These are phyloP conservation scores for Salvia splendens DNA, from an alignment of 257 asterid genomes.

Conservation along the genomic window DNA sequence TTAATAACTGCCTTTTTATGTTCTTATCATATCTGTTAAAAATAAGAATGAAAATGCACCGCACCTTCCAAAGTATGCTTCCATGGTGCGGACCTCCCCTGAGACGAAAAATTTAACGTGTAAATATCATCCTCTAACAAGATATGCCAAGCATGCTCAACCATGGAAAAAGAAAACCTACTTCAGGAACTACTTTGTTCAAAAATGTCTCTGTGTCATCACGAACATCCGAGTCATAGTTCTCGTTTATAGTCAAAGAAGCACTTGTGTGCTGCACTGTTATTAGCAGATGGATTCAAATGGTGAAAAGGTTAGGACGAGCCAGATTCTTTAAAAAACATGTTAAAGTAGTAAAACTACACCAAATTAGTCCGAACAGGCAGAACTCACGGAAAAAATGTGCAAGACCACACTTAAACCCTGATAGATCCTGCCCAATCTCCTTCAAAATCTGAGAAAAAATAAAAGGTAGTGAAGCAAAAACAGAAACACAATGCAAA, in stretches of 20 bases:
- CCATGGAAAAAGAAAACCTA: constrained; percentile 36
- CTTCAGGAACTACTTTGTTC: constrained; percentile 90
- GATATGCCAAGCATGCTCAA: constrained; percentile 18
- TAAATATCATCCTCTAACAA: constrained; percentile 29
- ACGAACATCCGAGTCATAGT: constrained; percentile 93
- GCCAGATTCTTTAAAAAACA: background rate
- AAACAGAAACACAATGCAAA: constrained; percentile 28
- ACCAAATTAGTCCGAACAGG: background rate
- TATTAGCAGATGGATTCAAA: constrained; percentile 33
- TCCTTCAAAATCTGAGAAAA: constrained; percentile 73
- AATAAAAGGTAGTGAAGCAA: constrained; percentile 21
- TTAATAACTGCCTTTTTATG: constrained; percentile 8
- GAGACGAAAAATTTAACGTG: constrained; percentile 37
- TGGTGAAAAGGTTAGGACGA: background rate
- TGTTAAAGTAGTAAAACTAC: background rate
- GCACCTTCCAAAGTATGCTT: constrained; percentile 89
- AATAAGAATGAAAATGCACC: constrained; percentile 4
- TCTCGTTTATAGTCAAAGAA: constrained; percentile 93
- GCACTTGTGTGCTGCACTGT: constrained; percentile 99
- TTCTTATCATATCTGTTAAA: background rate
- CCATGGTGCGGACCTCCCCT: constrained; percentile 96
- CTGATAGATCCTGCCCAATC: constrained; percentile 79
- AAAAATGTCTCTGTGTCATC: constrained; percentile 89
- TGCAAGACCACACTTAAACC: constrained; percentile 88
- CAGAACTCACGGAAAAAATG: constrained; percentile 74